A percentile compares a stretch with the other conserved stretches of the same genome.
These are phyloP conservation scores for Plicaturopsis crispa DNA, from an alignment of 768 basidiomycete species.

Conservation along the genomic window DNA sequence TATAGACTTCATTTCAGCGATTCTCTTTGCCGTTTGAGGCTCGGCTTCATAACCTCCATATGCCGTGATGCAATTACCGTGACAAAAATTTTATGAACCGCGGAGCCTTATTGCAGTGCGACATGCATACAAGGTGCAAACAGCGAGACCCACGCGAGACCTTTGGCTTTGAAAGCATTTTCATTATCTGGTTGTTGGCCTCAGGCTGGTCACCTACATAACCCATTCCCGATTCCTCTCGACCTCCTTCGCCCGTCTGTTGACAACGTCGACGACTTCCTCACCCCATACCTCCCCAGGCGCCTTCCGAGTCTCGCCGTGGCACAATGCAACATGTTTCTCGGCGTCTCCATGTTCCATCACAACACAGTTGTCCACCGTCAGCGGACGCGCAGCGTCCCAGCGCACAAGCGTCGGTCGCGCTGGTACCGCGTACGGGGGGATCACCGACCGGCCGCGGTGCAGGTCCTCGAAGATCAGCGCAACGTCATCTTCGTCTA, in stretches of 20 bases:
- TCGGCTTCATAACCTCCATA: too few species aligned
- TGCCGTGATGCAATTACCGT: too few species aligned
- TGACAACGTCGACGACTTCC: constrained; percentile 51
- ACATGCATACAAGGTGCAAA: too few species aligned
- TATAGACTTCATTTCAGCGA: too few species aligned
- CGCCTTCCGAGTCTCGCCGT: constrained; percentile 21
- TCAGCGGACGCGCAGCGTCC: constrained; percentile 59
- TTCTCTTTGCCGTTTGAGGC: too few species aligned
- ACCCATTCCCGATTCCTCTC: constrained; percentile 49
- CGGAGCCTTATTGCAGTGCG: too few species aligned
- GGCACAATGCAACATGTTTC: constrained; percentile 48
- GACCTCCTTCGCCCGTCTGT: constrained; percentile 52
- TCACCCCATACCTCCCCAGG: constrained; percentile 67
- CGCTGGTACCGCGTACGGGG: constrained; percentile 68
- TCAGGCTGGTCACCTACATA: constrained; percentile 15
- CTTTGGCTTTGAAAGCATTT: too few species aligned
- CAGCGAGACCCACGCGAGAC: too few species aligned
- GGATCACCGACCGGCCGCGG: constrained; percentile 69
- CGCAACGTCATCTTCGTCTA: constrained; percentile 78
- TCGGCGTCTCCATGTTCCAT: constrained; percentile 74
- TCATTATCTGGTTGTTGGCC: too few species aligned
- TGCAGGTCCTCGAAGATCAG: constrained; percentile 85
- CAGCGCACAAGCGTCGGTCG: constrained; percentile 77
- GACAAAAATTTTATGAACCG: too few species aligned
- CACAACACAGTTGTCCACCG: constrained; percentile 78